Conservation (phyloP, 306 rosid genomes). For the Quercus gilva region DNA sequence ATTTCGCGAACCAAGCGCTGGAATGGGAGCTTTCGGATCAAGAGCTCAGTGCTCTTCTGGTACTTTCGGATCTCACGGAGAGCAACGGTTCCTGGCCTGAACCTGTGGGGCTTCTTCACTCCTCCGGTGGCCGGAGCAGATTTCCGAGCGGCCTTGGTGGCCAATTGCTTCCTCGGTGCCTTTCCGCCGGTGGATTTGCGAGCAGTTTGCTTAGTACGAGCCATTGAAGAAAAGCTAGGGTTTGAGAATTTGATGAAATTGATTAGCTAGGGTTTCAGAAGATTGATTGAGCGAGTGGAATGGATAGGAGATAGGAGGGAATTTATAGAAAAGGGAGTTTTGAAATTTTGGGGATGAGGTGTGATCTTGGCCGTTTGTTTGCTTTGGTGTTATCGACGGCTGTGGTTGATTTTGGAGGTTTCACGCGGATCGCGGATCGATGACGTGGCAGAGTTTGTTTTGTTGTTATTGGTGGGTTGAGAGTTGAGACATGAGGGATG, state of each 20-base stretch:
- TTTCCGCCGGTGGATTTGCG: slow-evolving; percentile 36
- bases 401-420: too few relatives aligned
- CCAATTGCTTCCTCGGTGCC: slow-evolving; percentile 36
- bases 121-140: slow-evolving; percentile 39
- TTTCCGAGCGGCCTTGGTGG: slow-evolving; percentile 34
- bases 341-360: background rate
- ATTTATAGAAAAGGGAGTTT: background rate
- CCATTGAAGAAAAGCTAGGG: background rate
- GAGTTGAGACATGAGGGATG: too few relatives aligned
- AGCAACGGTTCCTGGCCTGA: slow-evolving; percentile 31
- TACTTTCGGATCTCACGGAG: slow-evolving; percentile 36
- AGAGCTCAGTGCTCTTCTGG: slow-evolving; percentile 36
- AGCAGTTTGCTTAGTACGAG: slow-evolving; percentile 37
- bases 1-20: slow-evolving; percentile 32
- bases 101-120: slow-evolving; percentile 38
- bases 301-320: background rate
- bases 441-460: too few relatives aligned
- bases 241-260: background rate
- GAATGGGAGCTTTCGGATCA: slow-evolving; percentile 30
- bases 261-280: too few relatives aligned
- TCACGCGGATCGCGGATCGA: too few relatives aligned
- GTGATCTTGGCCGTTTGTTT: background rate
- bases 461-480: too few relatives aligned
- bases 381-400: too few relatives aligned
- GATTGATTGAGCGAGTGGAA: too few relatives aligned